Evolutionary conservation across 805 yeast genomes (phyloP), one percentile per base, ranked within the genome.

Genomic region (Zygosaccharomyces kombuchaensis): DNA sequence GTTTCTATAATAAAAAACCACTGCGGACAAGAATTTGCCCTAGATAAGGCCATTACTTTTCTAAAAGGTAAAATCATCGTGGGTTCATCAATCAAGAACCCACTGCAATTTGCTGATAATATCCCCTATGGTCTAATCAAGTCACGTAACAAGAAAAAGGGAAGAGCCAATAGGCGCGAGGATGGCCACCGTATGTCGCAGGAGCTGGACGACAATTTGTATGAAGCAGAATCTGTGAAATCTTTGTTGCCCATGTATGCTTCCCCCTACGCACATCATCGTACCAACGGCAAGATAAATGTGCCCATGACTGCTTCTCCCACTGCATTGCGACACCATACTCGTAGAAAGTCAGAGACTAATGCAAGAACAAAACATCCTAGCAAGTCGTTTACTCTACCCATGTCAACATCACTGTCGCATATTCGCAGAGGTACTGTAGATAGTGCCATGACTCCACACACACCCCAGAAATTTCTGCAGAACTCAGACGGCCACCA

Each of bases 1-100:
- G 65, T 93, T 4, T 79, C 96, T 1, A 74, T 90, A 36, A 87
- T 91, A 38, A 76, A 82, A 54, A 91, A 93, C 62, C 96, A 88
- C 59, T 89, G 96, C 65, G 82, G 93, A 0, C 79, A 89, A 26
- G 99, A 91, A 59, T 83, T 91, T 63, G 84, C 89, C 0, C 69
- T 91, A 34, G 98, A 91, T 63, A 76, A 75, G 47, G 84, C 93
- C 7, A 88, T 93, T 7, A 73, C 82, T n/a, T 59, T 66, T 7
- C 63, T 89, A 44, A 73, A 88, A 52, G 81, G 86, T 6, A 71
- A 84, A 50, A 68, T 82, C 22, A 76, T 84, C 14, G 67, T 73
- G 35, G 57, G 63, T 10, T 56, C 67, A 4, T 52, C 63, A 3
- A 56, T 62, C 21, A 61, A 54, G 21, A 64, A 60, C 43, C 65